A percentile compares a stretch with the other conserved stretches of the same genome.
phyloP scores from a whole-genome alignment of 768 basidiomycete genomes.

The Tylopilus vinaceipallidus region DNA sequence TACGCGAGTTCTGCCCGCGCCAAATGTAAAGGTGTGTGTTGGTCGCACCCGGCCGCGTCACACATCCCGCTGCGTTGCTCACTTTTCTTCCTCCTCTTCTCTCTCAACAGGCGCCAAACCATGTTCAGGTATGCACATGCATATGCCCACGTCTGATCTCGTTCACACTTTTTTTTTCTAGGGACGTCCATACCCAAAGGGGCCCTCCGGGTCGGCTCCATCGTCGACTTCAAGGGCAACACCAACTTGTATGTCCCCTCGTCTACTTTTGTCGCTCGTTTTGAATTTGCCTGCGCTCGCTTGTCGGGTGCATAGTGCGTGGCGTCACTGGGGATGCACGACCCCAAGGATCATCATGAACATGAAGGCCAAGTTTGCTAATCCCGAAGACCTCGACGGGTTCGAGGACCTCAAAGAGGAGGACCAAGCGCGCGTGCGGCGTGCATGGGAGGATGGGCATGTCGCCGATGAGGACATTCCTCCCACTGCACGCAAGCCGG shows the following conservation, averaged over 20 bases:
- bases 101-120: constrained; percentile 70
- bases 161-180: too few species aligned
- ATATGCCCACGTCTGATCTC: too few species aligned
- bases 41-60: constrained; percentile 5
- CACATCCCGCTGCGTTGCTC: constrained; percentile 17
- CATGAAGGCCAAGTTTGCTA: constrained; percentile 59
- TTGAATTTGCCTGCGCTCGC: neutral
- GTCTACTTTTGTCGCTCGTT: neutral
- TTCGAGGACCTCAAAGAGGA: constrained; percentile 68
- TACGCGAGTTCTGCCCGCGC: constrained; percentile 66
- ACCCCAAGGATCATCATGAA: constrained; percentile 69
- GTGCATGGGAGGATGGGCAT: constrained; percentile 74
- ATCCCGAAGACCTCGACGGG: constrained; percentile 76
- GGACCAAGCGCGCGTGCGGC: constrained; percentile 67
- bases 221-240: constrained; percentile 73
- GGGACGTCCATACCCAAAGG: constrained; percentile 76
- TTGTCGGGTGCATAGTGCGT: constrained; percentile 57
- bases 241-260: constrained; percentile 51
- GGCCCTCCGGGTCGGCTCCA: constrained; percentile 64
- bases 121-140: constrained; percentile 58
- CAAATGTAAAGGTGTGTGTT: constrained; percentile 71
- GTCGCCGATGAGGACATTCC: constrained; percentile 87
- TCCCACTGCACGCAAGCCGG: constrained; percentile 61
- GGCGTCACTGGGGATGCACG: constrained; percentile 92
- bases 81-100: constrained; percentile 15